phyloP scores from a whole-genome alignment of 306 rosid species.

The Heteromeles arbutifolia region DNA sequence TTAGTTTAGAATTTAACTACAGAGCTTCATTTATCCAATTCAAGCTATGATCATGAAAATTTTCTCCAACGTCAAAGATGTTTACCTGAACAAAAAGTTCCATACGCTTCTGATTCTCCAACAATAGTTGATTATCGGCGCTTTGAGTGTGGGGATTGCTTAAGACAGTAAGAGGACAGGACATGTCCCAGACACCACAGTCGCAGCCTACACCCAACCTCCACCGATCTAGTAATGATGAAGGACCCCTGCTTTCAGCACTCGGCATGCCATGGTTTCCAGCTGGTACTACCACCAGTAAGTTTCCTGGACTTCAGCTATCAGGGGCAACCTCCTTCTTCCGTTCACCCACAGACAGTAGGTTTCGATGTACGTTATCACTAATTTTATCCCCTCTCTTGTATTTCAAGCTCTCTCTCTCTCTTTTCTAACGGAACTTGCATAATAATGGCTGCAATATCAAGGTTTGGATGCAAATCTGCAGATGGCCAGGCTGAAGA shows the following conservation, averaged over 20 bases:
- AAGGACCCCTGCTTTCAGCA: constrained; percentile 56
- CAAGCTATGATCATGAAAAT: constrained; percentile 16
- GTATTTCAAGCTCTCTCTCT: constrained; percentile 56
- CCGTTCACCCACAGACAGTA: constrained; percentile 35
- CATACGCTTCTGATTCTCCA: constrained; percentile 45
- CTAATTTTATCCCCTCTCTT: constrained; percentile 28
- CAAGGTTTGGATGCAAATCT: constrained; percentile 49
- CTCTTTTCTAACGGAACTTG: constrained; percentile 58
- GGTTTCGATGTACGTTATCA: constrained; percentile 25
- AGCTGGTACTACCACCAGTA: constrained; percentile 70
- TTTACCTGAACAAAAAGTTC: constrained; percentile 82
- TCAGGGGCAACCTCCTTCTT: constrained; percentile 28
- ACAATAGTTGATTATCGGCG: constrained; percentile 37
- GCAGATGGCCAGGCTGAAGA: constrained; percentile 36
- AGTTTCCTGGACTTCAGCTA: constrained; percentile 39
- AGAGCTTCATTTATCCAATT: neutral
- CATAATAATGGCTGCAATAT: constrained; percentile 68
- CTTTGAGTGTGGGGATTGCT: constrained; percentile 54
- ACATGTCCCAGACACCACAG: constrained; percentile 99
- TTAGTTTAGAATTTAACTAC: neutral
- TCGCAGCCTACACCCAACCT: constrained; percentile 90
- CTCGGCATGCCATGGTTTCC: constrained; percentile 78
- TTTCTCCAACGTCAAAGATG: constrained; percentile 4
- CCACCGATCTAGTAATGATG: constrained; percentile 74
- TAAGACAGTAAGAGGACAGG: constrained; percentile 76